Conservation (phyloP, 257 asterid genomes). For the Ophiorrhiza pumila region DNA sequence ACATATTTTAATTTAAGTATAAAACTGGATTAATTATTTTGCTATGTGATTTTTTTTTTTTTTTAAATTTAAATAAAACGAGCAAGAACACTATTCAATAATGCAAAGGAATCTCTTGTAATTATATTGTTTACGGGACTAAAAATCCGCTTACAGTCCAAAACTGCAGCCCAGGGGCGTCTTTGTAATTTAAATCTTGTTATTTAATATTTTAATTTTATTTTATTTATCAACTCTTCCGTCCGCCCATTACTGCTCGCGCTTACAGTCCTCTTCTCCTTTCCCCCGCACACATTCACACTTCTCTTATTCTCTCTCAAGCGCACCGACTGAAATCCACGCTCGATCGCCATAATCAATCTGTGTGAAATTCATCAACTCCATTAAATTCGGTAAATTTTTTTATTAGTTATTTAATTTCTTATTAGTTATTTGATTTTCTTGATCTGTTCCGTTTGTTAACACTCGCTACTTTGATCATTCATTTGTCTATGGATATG, state of each 20-base stretch:
- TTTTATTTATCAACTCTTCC: conserved; percentile 2
- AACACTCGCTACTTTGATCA: not conserved
- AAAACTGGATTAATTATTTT: not conserved
- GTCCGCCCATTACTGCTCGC: conserved; percentile 16
- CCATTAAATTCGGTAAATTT: not conserved
- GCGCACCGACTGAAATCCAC: not conserved
- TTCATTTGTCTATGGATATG: not conserved
- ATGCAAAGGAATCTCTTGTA: not conserved
- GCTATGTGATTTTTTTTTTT: not conserved
- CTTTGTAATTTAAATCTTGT: conserved; percentile 2
- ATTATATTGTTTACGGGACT: too few species aligned
- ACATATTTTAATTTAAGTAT: not conserved
- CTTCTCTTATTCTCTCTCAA: not conserved
- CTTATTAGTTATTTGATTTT: not conserved
- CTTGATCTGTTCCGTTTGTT: conserved; percentile 4
- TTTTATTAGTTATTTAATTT: not conserved
- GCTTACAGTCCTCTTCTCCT: not conserved
- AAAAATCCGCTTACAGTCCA: too few species aligned
- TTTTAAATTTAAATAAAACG: not conserved
- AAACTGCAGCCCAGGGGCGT: not conserved
- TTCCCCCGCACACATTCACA: too few species aligned
- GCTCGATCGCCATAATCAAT: not conserved
- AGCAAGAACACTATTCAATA: not conserved
- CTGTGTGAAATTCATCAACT: conserved; percentile 14
- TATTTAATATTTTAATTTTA: not conserved